Evolutionary conservation across 1,139 yeast species (phyloP).

Genomic region (Insectozyma bohioensis): DNA sequence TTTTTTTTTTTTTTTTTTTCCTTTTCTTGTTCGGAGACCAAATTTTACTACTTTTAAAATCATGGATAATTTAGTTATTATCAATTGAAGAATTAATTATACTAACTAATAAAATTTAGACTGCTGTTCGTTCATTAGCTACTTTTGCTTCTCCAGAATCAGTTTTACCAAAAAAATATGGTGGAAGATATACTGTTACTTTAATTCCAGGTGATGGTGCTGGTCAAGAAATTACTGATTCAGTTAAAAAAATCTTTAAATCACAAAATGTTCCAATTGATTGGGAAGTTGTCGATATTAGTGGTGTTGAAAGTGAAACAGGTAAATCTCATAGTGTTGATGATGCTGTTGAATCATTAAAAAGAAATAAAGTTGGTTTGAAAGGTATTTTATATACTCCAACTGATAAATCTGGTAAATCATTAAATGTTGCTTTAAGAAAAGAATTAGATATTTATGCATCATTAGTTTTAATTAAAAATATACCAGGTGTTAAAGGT

Average conservation of each 20-base stretch:
- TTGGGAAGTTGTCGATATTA: slow-evolving; percentile 88
- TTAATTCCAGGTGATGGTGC: slow-evolving; percentile 97
- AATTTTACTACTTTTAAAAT: slow-evolving; percentile 3
- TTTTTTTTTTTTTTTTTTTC: slow-evolving; percentile 1
- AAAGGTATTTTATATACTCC: slow-evolving; percentile 96
- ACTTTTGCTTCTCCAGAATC: slow-evolving; percentile 57
- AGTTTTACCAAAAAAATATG: slow-evolving; percentile 85
- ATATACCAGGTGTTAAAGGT: slow-evolving; percentile 91
- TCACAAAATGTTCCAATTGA: slow-evolving; percentile 87
- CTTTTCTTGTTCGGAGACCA: neutral
- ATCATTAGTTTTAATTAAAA: slow-evolving; percentile 87
- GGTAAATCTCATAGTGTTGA: slow-evolving; percentile 59
- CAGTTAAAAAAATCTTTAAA: slow-evolving; percentile 87
- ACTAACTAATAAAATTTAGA: slow-evolving; percentile 22
- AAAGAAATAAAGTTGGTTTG: slow-evolving; percentile 95
- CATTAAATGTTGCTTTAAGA: slow-evolving; percentile 94
- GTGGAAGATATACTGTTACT: slow-evolving; percentile 90
- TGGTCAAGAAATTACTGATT: slow-evolving; percentile 93
- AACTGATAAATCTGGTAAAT: slow-evolving; percentile 54
- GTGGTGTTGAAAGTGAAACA: slow-evolving; percentile 66
- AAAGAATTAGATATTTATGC: slow-evolving; percentile 96
- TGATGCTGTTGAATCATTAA: slow-evolving; percentile 87
- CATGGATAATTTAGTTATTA: neutral
- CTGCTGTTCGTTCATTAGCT: slow-evolving; percentile 46
- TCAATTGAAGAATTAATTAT: slow-evolving; percentile 1